Conservation (phyloP, 306 rosid species). For the Clitoria ternatea region DNA sequence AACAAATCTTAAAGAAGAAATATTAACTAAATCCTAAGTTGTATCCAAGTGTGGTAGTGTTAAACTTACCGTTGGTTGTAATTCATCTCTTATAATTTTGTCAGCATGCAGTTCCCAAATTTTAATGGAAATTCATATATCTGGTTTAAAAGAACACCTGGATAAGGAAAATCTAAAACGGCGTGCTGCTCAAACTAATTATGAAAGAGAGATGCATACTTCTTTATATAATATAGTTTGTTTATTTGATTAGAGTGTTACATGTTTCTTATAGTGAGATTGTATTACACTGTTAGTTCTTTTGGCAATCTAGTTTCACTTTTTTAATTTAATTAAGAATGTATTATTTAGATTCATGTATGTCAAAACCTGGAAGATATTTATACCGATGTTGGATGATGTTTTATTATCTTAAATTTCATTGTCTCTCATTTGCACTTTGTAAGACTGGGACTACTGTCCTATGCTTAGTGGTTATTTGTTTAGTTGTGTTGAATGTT, state of each 20-base stretch:
- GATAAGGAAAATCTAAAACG: conserved; percentile 73
- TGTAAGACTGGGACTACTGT: too few relatives aligned
- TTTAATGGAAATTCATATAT: conserved; percentile 67
- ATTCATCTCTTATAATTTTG: conserved; percentile 9
- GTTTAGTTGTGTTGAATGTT: too few relatives aligned
- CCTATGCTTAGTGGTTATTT: too few relatives aligned
- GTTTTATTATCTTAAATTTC: neutral
- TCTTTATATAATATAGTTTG: neutral
- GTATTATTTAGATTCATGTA: neutral
- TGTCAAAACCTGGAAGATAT: neutral
- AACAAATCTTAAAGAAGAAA: conserved; percentile 59
- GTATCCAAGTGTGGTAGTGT: neutral
- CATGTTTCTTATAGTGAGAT: neutral
- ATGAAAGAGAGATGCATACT: conserved; percentile 80
- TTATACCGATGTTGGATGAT: neutral
- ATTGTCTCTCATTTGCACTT: neutral
- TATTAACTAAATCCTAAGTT: conserved; percentile 55
- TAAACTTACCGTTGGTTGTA: neutral
- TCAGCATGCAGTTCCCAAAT: conserved; percentile 56
- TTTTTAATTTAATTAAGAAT: neutral
- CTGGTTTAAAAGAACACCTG: conserved; percentile 66
- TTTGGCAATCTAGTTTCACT: too few relatives aligned
- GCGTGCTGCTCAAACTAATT: conserved; percentile 80
- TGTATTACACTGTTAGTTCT: neutral
- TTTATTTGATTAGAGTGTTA: neutral